Conservation (phyloP, 1,284 basidiomycete genomes). For the Hemileia vastatrix region DNA sequence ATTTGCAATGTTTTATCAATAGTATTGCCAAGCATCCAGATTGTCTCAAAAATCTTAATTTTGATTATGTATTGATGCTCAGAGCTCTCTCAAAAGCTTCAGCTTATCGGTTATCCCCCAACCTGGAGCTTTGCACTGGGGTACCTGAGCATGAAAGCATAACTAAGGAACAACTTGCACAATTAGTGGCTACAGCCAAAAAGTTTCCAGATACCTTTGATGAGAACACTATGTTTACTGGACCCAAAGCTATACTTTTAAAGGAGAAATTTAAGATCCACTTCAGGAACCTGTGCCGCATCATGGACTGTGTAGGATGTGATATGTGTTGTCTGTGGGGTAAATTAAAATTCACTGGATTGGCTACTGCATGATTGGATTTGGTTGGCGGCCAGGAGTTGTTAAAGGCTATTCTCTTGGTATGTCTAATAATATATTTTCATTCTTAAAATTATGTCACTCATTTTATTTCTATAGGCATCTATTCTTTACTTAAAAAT, state of each 20-base stretch:
- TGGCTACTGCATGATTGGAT: conserved; percentile 88
- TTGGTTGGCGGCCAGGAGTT: too few species aligned
- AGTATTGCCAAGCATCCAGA: conserved; percentile 89
- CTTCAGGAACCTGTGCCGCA: conserved; percentile 90
- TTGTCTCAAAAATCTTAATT: conserved; percentile 93
- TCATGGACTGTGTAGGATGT: conserved; percentile 99
- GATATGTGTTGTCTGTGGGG: conserved; percentile 98
- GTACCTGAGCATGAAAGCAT: conserved; percentile 65
- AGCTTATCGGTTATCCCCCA: conserved; percentile 57
- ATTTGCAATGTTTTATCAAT: conserved; percentile 83
- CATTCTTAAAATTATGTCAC: too few species aligned
- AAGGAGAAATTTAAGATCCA: conserved; percentile 94
- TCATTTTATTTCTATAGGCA: too few species aligned
- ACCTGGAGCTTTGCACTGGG: conserved; percentile 15
- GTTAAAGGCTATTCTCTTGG: too few species aligned
- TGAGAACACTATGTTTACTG: conserved; percentile 45
- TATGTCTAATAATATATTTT: too few species aligned
- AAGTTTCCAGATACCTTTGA: conserved; percentile 41
- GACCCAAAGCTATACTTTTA: conserved; percentile 52
- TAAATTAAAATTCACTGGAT: conserved; percentile 85
- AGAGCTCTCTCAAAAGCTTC: conserved; percentile 80
- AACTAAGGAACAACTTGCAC: conserved; percentile 48
- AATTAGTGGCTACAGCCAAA: conserved; percentile 33
- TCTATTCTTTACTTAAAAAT: too few species aligned
- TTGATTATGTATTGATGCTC: conserved; percentile 83